Percentiles rank a stretch among this genome's conserved stretches.
Evolutionary conservation across 352 stramenopile genomes (phyloP).

Genomic region (Phytophthora vignae): DNA sequence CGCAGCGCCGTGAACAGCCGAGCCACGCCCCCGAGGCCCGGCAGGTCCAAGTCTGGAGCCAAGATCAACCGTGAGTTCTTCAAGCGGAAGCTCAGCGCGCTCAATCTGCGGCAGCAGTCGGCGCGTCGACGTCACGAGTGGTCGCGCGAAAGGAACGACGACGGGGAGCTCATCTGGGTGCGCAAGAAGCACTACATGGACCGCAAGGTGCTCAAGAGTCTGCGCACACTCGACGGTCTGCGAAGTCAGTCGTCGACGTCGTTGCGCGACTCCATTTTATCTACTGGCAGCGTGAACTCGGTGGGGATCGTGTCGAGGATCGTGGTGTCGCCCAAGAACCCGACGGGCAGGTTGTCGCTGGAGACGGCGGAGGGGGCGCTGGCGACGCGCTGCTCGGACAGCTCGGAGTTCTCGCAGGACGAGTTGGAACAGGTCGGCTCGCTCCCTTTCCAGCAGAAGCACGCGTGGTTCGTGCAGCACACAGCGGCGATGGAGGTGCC

Average conservation of each 20-base stretch:
- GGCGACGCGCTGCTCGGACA: conserved; percentile 66
- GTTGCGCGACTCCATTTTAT: conserved; percentile 76
- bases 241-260: conserved; percentile 68
- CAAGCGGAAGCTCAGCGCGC: conserved; percentile 80
- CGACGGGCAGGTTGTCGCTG: conserved; percentile 74
- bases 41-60: conserved; percentile 35
- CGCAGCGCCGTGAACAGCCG: conserved; percentile 29
- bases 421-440: conserved; percentile 74
- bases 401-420: conserved; percentile 69
- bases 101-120: conserved; percentile 85
- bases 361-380: conserved; percentile 70
- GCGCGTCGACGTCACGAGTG: conserved; percentile 87
- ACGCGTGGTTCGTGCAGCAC: conserved; percentile 90
- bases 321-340: conserved; percentile 79
- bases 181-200: conserved; percentile 81
- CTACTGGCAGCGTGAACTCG: conserved; percentile 62
- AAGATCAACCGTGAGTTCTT: conserved; percentile 73
- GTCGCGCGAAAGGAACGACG: conserved; percentile 77
- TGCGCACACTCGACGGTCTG: conserved; percentile 54
- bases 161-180: conserved; percentile 86
- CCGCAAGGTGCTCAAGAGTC: conserved; percentile 69
- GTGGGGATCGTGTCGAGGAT: conserved; percentile 81
- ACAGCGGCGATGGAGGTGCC: conserved; percentile 86
- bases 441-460: conserved; percentile 89
- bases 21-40: conserved; percentile 16